phyloP scores from a whole-genome alignment of 2,329 filamentous ascomycete species.

The Coniochaeta hoffmannii region DNA sequence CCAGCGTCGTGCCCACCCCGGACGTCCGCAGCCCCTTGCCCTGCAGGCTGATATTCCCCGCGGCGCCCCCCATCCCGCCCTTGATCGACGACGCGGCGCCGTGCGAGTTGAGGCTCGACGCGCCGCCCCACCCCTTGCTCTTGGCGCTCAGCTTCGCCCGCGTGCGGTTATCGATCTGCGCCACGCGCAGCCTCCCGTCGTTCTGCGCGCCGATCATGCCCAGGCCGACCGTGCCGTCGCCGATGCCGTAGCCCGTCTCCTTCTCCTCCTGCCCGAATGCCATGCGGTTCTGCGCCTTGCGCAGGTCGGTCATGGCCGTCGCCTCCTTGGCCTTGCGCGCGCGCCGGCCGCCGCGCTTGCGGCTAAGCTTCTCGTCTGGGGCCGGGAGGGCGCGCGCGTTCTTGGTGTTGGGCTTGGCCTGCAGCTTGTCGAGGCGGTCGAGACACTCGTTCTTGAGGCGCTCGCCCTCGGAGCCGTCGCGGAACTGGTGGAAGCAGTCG shows the following conservation, averaged over 20 bases:
- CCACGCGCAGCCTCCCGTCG: slow-evolving; percentile 79
- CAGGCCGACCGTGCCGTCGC: slow-evolving; percentile 77
- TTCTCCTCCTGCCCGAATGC: slow-evolving; percentile 93
- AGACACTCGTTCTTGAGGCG: slow-evolving; percentile 76
- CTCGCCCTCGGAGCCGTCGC: slow-evolving; percentile 76
- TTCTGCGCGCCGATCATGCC: slow-evolving; percentile 91
- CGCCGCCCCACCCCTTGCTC: slow-evolving; percentile 86
- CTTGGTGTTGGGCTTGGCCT: slow-evolving; percentile 84
- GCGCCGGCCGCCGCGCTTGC: slow-evolving; percentile 84
- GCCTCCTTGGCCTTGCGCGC: slow-evolving; percentile 95
- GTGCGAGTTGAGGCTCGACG: slow-evolving; percentile 47
- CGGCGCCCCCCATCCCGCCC: slow-evolving; percentile 59
- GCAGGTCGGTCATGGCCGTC: slow-evolving; percentile 90
- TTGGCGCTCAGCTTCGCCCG: slow-evolving; percentile 90
- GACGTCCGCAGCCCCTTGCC: slow-evolving; percentile 73
- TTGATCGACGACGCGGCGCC: slow-evolving; percentile 75
- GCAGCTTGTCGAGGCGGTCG: slow-evolving; percentile 84
- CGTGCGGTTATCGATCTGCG: slow-evolving; percentile 89
- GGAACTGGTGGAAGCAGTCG: slow-evolving; percentile 74
- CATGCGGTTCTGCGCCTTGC: slow-evolving; percentile 94
- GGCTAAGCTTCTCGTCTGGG: slow-evolving; percentile 88
- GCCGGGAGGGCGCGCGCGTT: slow-evolving; percentile 79
- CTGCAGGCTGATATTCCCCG: slow-evolving; percentile 60
- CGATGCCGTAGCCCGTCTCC: slow-evolving; percentile 83
- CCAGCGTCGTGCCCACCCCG: slow-evolving; percentile 66